Evolutionary conservation across 345 rosid genomes (phyloP), one percentile per base, ranked within the genome.

Genomic region (Eucalyptus regnans): DNA sequence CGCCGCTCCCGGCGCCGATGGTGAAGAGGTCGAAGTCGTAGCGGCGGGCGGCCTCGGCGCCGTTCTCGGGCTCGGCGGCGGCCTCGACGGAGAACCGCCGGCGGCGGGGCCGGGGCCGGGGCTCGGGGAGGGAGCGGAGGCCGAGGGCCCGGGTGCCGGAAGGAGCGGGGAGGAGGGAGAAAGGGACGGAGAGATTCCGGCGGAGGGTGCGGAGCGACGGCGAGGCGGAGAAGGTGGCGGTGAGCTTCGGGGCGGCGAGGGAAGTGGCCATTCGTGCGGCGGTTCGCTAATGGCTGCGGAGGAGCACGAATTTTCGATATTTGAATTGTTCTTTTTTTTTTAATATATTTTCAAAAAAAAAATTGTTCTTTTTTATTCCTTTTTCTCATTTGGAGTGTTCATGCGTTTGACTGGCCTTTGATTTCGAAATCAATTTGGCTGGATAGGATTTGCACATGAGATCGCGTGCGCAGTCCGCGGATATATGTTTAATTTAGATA

Each of bases 1-100:
- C 99, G 54, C 99, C 99, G 87, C 99, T 96, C 6, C 99, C 99
- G 11, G 99, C 99, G 87, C 99, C 99, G 80, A 97, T 93, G 50
- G 99, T 97, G 93, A 97, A 97, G 89, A 97, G 98, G 92, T 96
- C 99, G 89, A 95, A 97, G 90, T 97, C 99, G 90, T 94, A 97
- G 87, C 89, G 93, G 85, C 93, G 94, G 11, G 92, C 66, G 11
- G 93, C 79, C 29, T 96, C 97, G 9, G 96, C 93, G 84, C 97
- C 99, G 64, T 96, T 96, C 3, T 89, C 95, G 88, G 90, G 86
- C 8, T 54, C 93, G 14, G 98, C 96, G 58, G 58, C 58, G 41
- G 93, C 95, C 84, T 41, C 15, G 84, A 90, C 90, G 5, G 92
- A 76, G 60, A 94, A 91, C 46, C 89, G 91, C 80, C 95, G 95